Evolutionary conservation across 495 filamentous ascomycete genomes (phyloP).

Genomic region (Aspergillus incahuasiensis): DNA sequence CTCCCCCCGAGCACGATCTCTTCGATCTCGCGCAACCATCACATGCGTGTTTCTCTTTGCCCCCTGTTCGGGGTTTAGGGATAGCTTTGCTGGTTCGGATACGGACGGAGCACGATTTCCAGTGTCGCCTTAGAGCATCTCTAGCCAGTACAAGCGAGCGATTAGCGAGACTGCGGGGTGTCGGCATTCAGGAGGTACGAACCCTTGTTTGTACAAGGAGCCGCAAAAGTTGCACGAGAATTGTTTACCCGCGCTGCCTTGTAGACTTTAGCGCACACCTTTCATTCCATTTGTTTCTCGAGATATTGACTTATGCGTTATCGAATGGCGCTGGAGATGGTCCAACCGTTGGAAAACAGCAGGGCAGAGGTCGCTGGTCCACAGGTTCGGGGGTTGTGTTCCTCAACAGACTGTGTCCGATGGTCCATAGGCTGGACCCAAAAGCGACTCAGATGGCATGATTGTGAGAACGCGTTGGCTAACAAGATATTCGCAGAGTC

Average conservation of each 20-base stretch:
- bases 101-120: conserved; percentile 32
- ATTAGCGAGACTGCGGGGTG: not conserved
- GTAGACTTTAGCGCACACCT: not conserved
- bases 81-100: conserved; percentile 21
- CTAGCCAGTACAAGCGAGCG: conserved; percentile 7
- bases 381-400: conserved; percentile 6
- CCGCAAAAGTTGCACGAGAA: conserved; percentile 29
- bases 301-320: conserved; percentile 22
- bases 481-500: not conserved
- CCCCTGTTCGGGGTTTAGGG: conserved; percentile 24
- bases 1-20: conserved; percentile 29
- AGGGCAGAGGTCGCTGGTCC: conserved; percentile 30
- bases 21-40: conserved; percentile 33
- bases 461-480: not conserved
- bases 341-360: conserved; percentile 28
- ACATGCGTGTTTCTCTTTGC: conserved; percentile 34
- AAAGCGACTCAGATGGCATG: not conserved
- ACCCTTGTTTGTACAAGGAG: conserved; percentile 32
- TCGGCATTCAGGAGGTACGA: conserved; percentile 10
- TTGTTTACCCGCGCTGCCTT: conserved; percentile 22
- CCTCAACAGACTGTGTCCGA: not conserved
- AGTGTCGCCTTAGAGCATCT: conserved; percentile 32
- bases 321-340: conserved; percentile 30
- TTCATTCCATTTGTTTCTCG: not conserved
- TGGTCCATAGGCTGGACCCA: not conserved